Conservation (phyloP, 1,284 basidiomycete genomes). For the Paramarasmius palmivorus region DNA sequence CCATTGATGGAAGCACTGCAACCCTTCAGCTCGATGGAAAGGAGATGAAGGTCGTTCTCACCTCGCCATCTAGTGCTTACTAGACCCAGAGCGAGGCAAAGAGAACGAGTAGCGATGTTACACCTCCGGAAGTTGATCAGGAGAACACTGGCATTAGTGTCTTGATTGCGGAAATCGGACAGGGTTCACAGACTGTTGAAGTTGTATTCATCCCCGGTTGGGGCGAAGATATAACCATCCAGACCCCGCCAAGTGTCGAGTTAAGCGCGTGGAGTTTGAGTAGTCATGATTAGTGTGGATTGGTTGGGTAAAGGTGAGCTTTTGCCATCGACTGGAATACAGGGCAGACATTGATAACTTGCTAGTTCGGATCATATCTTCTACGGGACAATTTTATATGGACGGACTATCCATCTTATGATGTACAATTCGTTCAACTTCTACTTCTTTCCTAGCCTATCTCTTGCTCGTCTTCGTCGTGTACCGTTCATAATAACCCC, state of each 20-base stretch:
- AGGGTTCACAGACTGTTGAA: slow-evolving; percentile 73
- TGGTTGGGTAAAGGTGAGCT: too few relatives aligned
- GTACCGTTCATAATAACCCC: too few relatives aligned
- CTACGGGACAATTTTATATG: too few relatives aligned
- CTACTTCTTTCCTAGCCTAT: too few relatives aligned
- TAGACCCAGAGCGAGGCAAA: slow-evolving; percentile 50
- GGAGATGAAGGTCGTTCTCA: slow-evolving; percentile 57
- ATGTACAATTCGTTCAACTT: too few relatives aligned
- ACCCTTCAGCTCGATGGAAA: slow-evolving; percentile 66
- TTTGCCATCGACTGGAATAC: too few relatives aligned
- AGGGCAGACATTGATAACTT: too few relatives aligned
- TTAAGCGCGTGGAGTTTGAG: slow-evolving; percentile 71
- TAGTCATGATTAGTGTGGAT: slow-evolving; percentile 57
- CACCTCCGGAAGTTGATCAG: slow-evolving; percentile 70
- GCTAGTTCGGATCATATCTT: too few relatives aligned
- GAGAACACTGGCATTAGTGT: slow-evolving; percentile 80
- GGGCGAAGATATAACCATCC: slow-evolving; percentile 62
- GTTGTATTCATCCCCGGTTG: slow-evolving; percentile 88
- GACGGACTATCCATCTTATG: too few relatives aligned
- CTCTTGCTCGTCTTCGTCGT: too few relatives aligned
- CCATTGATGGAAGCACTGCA: slow-evolving; percentile 55
- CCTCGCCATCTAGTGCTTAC: slow-evolving; percentile 62
- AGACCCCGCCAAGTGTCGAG: slow-evolving; percentile 66
- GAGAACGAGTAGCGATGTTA: slow-evolving; percentile 53
- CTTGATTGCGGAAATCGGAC: slow-evolving; percentile 71